Conservation (phyloP, 2,329 filamentous ascomycete genomes). For the Scortechinia acanthostroma region DNA sequence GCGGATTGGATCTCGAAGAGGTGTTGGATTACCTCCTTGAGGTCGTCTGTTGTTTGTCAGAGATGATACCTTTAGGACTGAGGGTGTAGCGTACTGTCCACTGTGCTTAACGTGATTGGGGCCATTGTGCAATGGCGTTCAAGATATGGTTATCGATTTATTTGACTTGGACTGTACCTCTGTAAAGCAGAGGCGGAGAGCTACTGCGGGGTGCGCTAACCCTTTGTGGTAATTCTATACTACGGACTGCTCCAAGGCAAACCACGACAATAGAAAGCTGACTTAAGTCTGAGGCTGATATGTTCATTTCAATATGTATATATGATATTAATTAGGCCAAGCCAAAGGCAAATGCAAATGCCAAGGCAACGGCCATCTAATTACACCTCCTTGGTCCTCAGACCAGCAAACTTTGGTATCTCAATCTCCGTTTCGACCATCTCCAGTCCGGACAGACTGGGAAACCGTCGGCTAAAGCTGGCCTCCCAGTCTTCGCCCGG, state of each 20-base stretch:
- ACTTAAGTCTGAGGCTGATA: too few relatives aligned
- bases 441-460: conserved; percentile 49
- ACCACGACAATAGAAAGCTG: too few relatives aligned
- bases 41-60: conserved; percentile 27
- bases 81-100: conserved; percentile 18
- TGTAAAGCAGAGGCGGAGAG: too few relatives aligned
- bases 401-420: conserved; percentile 18
- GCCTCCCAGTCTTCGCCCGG: conserved; percentile 43
- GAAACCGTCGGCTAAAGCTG: conserved; percentile 53
- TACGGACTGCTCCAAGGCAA: too few relatives aligned
- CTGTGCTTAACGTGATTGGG: conserved; percentile 18
- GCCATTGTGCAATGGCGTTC: conserved; percentile 17
- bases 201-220: too few relatives aligned
- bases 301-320: too few relatives aligned
- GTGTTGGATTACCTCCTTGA: conserved; percentile 54
- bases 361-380: conserved; percentile 4
- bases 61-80: too few relatives aligned
- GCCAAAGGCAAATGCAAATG: neutral
- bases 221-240: too few relatives aligned
- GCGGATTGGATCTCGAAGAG: conserved; percentile 52
- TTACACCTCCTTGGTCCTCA: conserved; percentile 31
- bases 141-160: neutral
- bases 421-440: conserved; percentile 42
- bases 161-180: too few relatives aligned
- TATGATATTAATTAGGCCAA: too few relatives aligned